Evolutionary conservation across 2,329 filamentous ascomycete species (phyloP), one percentile per base, ranked within the genome.

Genomic region (Fusarium tupiense): DNA sequence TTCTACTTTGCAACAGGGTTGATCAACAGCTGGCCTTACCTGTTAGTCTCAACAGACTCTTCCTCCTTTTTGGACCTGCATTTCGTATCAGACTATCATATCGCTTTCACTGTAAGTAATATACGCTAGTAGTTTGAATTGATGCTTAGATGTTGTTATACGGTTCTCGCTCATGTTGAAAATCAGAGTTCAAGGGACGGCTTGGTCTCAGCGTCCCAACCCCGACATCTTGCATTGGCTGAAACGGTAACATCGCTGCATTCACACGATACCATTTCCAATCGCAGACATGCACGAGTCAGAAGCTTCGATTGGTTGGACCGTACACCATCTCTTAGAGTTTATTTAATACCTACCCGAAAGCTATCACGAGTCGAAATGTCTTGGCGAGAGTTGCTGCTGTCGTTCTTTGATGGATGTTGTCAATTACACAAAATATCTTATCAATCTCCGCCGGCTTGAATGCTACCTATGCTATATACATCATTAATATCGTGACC

Each of bases 401-500:
- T 26, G 44, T 59, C 16, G 1, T 17, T 35, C 19, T 59, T 59
- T 37, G 31, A 20, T 52, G 41, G 16, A 38, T 35, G 24, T 52
- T 29, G 31, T 31, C 44, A 50, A 52, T 52, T 59, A 59, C 33
- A 50, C 57, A 37, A n/a, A 52, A 52, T 52, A 59, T 52, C 57
- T 49, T 49, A 19, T 26, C 38, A 33, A 35, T 67, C n/a, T 52
- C 13, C 33, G 14, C 40, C 43, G 22, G 53, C 37, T 64, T 41
- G 37, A 41, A 54, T 49, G n/a, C 33, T 35, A 33, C 17, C 1
- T 33, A 35, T 35, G 33, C 31, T 61, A 71, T 49, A 57, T 60
- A 61, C 35, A n/a, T 68, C 54, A 69, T 74, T 68, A 74, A 65
- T 53, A 53, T 72, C 54, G 56, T 72, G 69, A 65, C 37, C 41